These are phyloP conservation scores for Aspergillus udagawae DNA, from an alignment of 2,329 filamentous ascomycete species.

Conservation along the genomic window DNA sequence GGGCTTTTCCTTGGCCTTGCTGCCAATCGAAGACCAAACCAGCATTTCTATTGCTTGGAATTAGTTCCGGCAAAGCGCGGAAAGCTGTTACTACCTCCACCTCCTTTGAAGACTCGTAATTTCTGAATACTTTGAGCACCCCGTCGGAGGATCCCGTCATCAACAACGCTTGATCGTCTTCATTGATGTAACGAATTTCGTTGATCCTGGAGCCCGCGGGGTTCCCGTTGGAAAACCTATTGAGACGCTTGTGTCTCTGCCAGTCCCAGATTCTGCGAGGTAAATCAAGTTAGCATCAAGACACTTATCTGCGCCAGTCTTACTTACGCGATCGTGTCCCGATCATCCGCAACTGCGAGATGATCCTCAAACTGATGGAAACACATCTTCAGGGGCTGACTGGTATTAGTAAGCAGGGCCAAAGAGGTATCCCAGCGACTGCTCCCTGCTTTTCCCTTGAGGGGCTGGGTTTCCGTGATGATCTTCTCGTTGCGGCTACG, in stretches of 20 bases:
- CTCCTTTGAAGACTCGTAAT: slow-evolving; percentile 74
- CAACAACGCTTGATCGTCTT: slow-evolving; percentile 90
- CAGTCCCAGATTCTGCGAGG: slow-evolving; percentile 76
- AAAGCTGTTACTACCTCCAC: slow-evolving; percentile 87
- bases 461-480: slow-evolving; percentile 84
- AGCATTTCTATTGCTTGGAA: slow-evolving; percentile 89
- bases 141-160: slow-evolving; percentile 96
- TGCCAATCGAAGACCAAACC: slow-evolving; percentile 99
- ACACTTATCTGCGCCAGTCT: background rate
- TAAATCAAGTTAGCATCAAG: slow-evolving; percentile 4
- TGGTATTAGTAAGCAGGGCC: slow-evolving; percentile 81
- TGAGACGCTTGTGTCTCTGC: slow-evolving; percentile 69
- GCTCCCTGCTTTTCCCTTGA: slow-evolving; percentile 81
- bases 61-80: slow-evolving; percentile 87
- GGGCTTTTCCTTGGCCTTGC: slow-evolving; percentile 87
- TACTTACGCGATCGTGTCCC: slow-evolving; percentile 70
- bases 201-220: slow-evolving; percentile 87
- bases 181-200: slow-evolving; percentile 95
- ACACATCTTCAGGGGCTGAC: slow-evolving; percentile 86
- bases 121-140: slow-evolving; percentile 86
- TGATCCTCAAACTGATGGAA: slow-evolving; percentile 99
- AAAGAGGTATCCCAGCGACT: slow-evolving; percentile 82
- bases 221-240: slow-evolving; percentile 91
- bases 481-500: slow-evolving; percentile 89
- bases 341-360: slow-evolving; percentile 86